Evolutionary conservation across 2,329 filamentous ascomycete genomes (phyloP).

Genomic region (Botrytis porri): DNA sequence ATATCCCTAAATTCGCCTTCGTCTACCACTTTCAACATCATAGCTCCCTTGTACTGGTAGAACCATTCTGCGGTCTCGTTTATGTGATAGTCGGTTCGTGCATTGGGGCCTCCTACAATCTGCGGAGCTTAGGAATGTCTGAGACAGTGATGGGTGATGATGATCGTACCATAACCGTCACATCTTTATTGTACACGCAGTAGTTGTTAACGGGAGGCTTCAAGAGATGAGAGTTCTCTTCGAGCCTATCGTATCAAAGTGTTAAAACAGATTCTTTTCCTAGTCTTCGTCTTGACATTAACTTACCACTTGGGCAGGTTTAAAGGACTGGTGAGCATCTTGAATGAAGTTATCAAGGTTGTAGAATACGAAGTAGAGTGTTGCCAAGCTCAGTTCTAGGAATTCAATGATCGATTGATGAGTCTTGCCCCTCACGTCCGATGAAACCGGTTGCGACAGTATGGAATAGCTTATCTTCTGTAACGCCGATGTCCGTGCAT

Average conservation of each 20-base stretch:
- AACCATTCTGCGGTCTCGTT: slow-evolving; percentile 97
- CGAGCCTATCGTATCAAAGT: slow-evolving; percentile 63
- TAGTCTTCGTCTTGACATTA: neutral
- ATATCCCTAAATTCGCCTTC: slow-evolving; percentile 72
- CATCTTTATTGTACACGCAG: slow-evolving; percentile 84
- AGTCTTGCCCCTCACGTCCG: neutral
- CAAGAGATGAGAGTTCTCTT: slow-evolving; percentile 79
- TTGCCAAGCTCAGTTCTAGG: neutral
- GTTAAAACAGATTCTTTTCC: slow-evolving; percentile 8
- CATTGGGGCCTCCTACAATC: slow-evolving; percentile 95
- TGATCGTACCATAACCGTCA: slow-evolving; percentile 71
- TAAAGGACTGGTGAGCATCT: slow-evolving; percentile 34
- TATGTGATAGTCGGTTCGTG: slow-evolving; percentile 96
- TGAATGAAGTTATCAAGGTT: neutral
- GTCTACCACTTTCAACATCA: slow-evolving; percentile 92
- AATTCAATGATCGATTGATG: neutral
- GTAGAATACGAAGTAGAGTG: neutral
- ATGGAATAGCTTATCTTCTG: neutral
- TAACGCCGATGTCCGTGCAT: neutral
- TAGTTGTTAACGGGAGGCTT: slow-evolving; percentile 95
- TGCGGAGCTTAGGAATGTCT: slow-evolving; percentile 34
- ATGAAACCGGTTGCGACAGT: neutral
- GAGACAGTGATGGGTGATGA: neutral
- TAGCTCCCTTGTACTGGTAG: slow-evolving; percentile 90
- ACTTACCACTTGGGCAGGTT: slow-evolving; percentile 38